Percentiles rank a stretch among this genome's conserved stretches.
phyloP scores from a whole-genome alignment of 2,329 filamentous ascomycete species.

The Neofusicoccum umdonicola region DNA sequence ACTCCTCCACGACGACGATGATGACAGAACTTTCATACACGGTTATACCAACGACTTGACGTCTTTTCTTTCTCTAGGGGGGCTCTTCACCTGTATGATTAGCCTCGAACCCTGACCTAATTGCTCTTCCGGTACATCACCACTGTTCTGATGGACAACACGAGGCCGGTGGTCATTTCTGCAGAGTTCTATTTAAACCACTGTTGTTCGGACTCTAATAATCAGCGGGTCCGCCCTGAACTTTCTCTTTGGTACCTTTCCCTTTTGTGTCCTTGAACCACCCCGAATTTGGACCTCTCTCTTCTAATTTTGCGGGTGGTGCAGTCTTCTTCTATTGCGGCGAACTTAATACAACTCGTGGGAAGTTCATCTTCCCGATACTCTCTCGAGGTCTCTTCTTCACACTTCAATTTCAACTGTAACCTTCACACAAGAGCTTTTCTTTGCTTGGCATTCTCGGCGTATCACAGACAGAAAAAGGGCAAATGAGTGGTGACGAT shows the following conservation, averaged over 20 bases:
- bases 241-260: no score
- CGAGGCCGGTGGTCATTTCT: no score
- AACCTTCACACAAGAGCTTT: not conserved
- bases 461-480: not conserved
- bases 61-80: not conserved
- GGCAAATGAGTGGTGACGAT: not conserved
- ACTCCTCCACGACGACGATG: not conserved
- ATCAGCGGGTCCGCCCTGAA: no score
- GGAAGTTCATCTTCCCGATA: not conserved
- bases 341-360: not conserved
- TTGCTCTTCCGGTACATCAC: no score
- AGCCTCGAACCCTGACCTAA: no score
- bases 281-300: not conserved
- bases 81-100: no score
- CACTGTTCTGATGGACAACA: no score
- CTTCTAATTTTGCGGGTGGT: not conserved
- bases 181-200: no score
- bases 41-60: not conserved
- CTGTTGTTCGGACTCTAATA: no score
- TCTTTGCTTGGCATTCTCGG: not conserved
- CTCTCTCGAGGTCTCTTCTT: not conserved
- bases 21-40: not conserved
- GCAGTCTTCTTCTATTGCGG: not conserved
- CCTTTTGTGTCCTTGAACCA: no score
- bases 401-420: not conserved